Base-by-base conservation (phyloP, 2,329 filamentous ascomycete species). In the Penicillium freii region DNA sequence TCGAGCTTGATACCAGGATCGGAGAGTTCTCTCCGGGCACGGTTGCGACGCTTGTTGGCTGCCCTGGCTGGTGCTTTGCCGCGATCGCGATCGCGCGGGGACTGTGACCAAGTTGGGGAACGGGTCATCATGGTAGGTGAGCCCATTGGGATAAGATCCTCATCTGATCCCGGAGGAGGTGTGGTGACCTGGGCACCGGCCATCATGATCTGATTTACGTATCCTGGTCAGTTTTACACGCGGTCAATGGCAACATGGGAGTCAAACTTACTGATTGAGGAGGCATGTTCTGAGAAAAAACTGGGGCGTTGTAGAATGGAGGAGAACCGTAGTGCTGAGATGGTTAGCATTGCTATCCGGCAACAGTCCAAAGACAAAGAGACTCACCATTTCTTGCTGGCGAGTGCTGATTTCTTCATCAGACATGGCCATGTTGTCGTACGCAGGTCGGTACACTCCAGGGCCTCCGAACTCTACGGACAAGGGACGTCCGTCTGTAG, bases 161-260 rank as follows among this genome's bases (percentile, higher is more conserved):
- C 66, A 47, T 69, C 67, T 6, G 61, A 57, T 31, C 56, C 57
- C 10, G 65, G 57, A 10, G 67, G 61, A 15, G 71, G 69, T 2
- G 70, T 71, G 39, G 62, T 65, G 27, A 64, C 59, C 29, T 69
- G 58, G 15, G 63, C 45, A 27, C 40, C 34, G 19, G 64, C 57
- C 27, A 64, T 46, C 29, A 61, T 21, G 56, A 69, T 62, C 65
- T 69, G 34, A 13, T 23, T 46, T 42, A 19, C 2, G 1, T 8
- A 25, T 19, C 23, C 5, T 23, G 21, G 49, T 57, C 40, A 53
- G 50, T 43, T 27, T 38, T 17, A 8, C 3, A n/a, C 21, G 11
- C 29, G 0, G 40, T 55, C 21, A 56, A 36, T 27, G 9, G 5
- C 31, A 38, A 8, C 2, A 23, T 34, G 8, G 15, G 11, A 29